Evolutionary conservation across 1,284 basidiomycete genomes (phyloP).

Genomic region (Vanrija pseudolonga): DNA sequence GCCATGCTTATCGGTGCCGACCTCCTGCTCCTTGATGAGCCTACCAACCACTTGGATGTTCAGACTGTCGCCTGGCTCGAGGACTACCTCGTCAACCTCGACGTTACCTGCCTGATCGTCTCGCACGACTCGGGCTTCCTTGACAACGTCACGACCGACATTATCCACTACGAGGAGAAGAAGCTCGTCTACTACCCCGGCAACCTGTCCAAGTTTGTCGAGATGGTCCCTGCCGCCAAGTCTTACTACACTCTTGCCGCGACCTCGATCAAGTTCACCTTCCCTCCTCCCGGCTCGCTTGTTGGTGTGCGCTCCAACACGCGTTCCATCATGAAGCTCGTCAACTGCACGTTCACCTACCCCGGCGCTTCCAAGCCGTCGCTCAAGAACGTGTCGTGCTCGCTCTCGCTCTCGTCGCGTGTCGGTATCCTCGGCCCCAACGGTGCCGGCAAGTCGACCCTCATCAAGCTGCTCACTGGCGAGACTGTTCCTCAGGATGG

Average conservation of each 20-base stretch:
- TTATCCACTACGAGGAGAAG: constrained; percentile 94
- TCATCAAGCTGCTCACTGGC: constrained; percentile 98
- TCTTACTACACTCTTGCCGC: constrained; percentile 97
- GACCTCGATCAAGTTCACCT: constrained; percentile 91
- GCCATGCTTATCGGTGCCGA: constrained; percentile 99
- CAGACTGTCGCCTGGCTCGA: constrained; percentile 91
- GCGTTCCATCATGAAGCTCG: constrained; percentile 91
- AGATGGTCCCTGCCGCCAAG: constrained; percentile 87
- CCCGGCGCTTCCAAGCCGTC: constrained; percentile 80
- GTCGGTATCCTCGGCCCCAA: constrained; percentile 94
- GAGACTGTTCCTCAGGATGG: constrained; percentile 92
- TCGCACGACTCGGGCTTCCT: constrained; percentile 98
- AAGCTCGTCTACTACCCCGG: constrained; percentile 96
- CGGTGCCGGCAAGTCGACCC: constrained; percentile 96
- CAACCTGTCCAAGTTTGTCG: constrained; percentile 89
- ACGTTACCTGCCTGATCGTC: constrained; percentile 89
- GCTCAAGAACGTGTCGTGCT: constrained; percentile 83
- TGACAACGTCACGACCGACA: constrained; percentile 95
- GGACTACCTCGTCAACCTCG: constrained; percentile 75
- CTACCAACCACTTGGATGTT: constrained; percentile 80
- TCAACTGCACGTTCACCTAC: constrained; percentile 91
- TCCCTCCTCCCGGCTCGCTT: constrained; percentile 91
- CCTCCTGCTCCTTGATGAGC: constrained; percentile 93
- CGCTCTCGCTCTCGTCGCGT: constrained; percentile 84
- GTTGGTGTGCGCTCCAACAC: constrained; percentile 98